Evolutionary conservation across 2,329 filamentous ascomycete species (phyloP).

Genomic region (Thelonectria discophora): DNA sequence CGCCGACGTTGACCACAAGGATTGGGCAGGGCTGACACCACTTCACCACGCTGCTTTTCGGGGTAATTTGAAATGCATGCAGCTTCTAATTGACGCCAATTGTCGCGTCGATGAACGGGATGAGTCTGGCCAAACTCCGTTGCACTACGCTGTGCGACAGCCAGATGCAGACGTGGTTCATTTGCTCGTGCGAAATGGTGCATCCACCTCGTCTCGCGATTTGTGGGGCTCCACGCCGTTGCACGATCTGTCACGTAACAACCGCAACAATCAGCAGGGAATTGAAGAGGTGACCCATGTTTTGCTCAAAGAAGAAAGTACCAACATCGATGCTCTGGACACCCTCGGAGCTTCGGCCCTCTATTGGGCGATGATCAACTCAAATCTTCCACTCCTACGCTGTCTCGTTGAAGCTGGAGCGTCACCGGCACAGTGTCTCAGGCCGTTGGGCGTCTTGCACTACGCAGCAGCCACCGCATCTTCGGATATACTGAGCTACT

Average conservation of each 20-base stretch:
- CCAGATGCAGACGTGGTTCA: not conserved
- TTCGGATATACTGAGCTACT: not conserved
- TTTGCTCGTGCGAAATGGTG: constrained; percentile 18
- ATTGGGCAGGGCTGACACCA: fast-evolving
- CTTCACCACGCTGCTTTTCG: fast-evolving
- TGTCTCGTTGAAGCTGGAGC: not conserved
- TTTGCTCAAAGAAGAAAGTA: not conserved
- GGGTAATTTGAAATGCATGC: not conserved
- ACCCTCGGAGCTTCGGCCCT: not conserved
- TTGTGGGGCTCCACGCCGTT: fast-evolving
- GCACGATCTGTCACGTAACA: not conserved
- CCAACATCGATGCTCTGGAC: not conserved
- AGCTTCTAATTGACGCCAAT: constrained; percentile 10
- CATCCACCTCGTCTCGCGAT: constrained; percentile 1
- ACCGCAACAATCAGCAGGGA: not conserved
- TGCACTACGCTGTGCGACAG: fast-evolving
- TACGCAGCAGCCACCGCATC: not conserved
- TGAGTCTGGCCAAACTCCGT: fast-evolving
- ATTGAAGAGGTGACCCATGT: not conserved
- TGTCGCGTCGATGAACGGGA: not conserved
- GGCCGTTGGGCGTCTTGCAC: not conserved
- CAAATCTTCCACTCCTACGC: not conserved
- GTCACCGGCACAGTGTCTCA: not conserved
- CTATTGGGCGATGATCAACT: not conserved
- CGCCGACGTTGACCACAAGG: constrained; percentile 19